Evolutionary conservation across 2,329 filamentous ascomycete genomes (phyloP).

Genomic region (Thielaviopsis populi): DNA sequence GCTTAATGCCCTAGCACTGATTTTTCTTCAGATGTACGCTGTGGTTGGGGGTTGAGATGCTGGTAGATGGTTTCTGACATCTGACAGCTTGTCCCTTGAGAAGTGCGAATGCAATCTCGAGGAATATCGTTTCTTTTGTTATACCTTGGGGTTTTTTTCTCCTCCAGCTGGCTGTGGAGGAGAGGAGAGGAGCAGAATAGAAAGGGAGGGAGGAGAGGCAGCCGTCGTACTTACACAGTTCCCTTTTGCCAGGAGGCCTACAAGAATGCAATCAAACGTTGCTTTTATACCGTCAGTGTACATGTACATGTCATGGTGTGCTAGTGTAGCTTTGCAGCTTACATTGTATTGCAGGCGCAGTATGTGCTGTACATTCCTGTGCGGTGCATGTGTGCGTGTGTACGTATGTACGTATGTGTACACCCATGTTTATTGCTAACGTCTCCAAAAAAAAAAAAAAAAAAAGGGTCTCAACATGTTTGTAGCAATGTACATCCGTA

Average conservation of each 20-base stretch:
- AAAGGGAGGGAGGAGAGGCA: too few relatives aligned
- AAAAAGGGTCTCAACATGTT: too few relatives aligned
- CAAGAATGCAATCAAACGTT: slow-evolving; percentile 1
- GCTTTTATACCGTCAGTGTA: background rate
- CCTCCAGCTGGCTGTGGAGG: too few relatives aligned
- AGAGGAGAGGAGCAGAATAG: too few relatives aligned
- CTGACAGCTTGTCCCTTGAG: background rate
- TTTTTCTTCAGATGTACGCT: background rate
- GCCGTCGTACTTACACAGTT: background rate
- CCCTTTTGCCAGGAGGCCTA: background rate
- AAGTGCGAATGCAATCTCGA: background rate
- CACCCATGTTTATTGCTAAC: too few relatives aligned
- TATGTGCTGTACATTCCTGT: background rate
- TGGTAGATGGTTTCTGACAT: background rate
- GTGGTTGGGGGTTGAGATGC: too few relatives aligned
- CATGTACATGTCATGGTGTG: background rate
- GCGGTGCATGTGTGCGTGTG: too few relatives aligned
- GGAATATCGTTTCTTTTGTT: background rate
- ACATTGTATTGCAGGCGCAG: background rate
- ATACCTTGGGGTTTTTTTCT: too few relatives aligned
- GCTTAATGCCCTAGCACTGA: background rate
- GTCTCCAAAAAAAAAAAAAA: too few relatives aligned
- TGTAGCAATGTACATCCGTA: background rate
- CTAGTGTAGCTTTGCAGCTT: background rate
- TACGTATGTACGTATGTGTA: too few relatives aligned